Conservation (phyloP, 768 basidiomycete species). For the Mycena kentingensis region DNA sequence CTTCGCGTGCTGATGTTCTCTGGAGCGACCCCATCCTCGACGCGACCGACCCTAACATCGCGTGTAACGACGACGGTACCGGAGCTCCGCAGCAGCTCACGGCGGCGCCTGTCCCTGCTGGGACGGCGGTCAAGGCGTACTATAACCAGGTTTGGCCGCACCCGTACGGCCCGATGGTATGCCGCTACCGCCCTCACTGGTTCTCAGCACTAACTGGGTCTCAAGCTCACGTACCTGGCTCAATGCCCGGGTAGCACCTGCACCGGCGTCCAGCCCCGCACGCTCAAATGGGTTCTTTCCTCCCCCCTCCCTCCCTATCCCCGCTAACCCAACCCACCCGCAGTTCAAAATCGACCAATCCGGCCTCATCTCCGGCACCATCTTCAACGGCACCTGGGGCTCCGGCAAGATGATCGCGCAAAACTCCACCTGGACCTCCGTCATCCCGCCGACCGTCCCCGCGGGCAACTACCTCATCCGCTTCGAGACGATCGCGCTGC, state of each 20-base stretch:
- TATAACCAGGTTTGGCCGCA: conserved; percentile 52
- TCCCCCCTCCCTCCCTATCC: background rate
- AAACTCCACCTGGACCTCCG: conserved; percentile 49
- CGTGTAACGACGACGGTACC: conserved; percentile 49
- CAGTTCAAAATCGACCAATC: conserved; percentile 52
- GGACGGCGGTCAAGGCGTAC: conserved; percentile 43
- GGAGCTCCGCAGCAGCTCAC: conserved; percentile 45
- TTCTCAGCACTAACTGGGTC: background rate
- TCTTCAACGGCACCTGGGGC: conserved; percentile 43
- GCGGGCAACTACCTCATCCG: conserved; percentile 50
- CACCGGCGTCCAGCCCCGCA: conserved; percentile 39
- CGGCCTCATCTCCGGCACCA: conserved; percentile 46
- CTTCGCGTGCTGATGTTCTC: too few relatives aligned
- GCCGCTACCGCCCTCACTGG: background rate
- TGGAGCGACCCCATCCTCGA: conserved; percentile 43
- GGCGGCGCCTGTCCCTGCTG: conserved; percentile 41
- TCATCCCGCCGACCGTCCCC: conserved; percentile 46
- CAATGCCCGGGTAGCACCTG: conserved; percentile 47
- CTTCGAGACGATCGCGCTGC: conserved; percentile 50
- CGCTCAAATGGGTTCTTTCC: conserved; percentile 43
- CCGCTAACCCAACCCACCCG: background rate
- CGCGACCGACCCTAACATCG: conserved; percentile 40
- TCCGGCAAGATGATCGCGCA: conserved; percentile 46
- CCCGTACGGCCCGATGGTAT: conserved; percentile 45
- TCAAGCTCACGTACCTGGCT: conserved; percentile 45